Evolutionary conservation across 176 grass and related monocot genomes (phyloP), one percentile per base, ranked within the genome.

Genomic region (Oryza nivara): DNA sequence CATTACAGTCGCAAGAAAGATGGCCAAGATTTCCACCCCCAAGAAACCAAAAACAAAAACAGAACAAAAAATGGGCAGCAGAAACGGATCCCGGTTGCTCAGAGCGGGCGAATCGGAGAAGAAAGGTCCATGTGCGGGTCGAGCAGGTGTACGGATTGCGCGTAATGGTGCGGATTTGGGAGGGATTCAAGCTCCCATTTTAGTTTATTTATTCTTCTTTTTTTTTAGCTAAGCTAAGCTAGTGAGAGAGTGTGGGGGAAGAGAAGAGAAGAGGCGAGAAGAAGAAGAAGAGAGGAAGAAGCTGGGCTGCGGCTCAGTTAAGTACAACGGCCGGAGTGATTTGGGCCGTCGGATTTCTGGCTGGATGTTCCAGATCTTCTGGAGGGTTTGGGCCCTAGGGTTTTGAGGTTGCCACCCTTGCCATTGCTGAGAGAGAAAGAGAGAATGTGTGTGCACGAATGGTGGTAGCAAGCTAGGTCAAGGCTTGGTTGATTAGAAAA

Each of bases 321-420:
- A 91, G 85, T 89, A 91, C 77, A 89, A 87, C 72, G 85, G 76
- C 76, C 63, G 4, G 68, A 58, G 81, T 9, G 66, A 70, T 52
- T 22, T 2, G 2, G 11, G 0, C 16, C 90, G 90, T 86, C 23
- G 9, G 90, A 94, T 94, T n/a, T 0, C 1, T 0, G 26, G 15
- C 16, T 14, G 41, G 25, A 32, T 83, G 92, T 83, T 0, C 8
- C 0, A 0, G 86, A 90, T 94, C 64, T 1, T 1, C 4, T 4
- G 2, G 12, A 76, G 70, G 89, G 85, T 87, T 84, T 91, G 84
- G 88, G 89, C n/a, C 85, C 92, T 97, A 94, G 94, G 94, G 92
- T 94, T 94, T 92, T 89, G 85, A 75, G 82, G 72, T 44, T 6
- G 10, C 19, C 19, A 13, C 20, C 0, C 58, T 23, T 63, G 58